Percentiles rank a stretch among this genome's conserved stretches.
Evolutionary conservation across 495 filamentous ascomycete genomes (phyloP).

Genomic region (Hypoxylon intermedium): DNA sequence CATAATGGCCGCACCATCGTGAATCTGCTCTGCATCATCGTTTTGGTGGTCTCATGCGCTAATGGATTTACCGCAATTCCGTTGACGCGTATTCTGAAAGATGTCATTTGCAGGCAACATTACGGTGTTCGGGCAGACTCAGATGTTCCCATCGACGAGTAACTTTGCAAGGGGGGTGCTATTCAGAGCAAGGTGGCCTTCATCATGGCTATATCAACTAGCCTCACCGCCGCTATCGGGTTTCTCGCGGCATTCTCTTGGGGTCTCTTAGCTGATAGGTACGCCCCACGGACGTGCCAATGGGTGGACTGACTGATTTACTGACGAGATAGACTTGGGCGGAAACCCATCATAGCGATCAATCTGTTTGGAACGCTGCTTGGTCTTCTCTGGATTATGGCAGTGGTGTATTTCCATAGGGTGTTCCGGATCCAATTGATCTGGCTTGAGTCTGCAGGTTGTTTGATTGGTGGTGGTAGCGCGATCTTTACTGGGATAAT

Average conservation of each 20-base stretch:
- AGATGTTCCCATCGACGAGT: constrained; percentile 42
- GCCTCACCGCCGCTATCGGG: constrained; percentile 27
- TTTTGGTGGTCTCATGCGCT: constrained; percentile 16
- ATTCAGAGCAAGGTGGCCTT: constrained; percentile 46
- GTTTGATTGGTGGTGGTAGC: constrained; percentile 62
- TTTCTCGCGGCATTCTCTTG: constrained; percentile 39
- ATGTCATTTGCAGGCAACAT: constrained; percentile 46
- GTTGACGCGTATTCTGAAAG: constrained; percentile 35
- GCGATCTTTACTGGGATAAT: constrained; percentile 59
- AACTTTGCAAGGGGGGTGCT: constrained; percentile 42
- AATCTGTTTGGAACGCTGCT: constrained; percentile 45
- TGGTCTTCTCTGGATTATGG: constrained; percentile 43
- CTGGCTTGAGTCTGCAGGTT: constrained; percentile 60
- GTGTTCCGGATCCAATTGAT: constrained; percentile 57
- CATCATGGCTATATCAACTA: constrained; percentile 37
- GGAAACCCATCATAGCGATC: constrained; percentile 49
- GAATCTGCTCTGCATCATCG: constrained; percentile 29
- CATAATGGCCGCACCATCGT: constrained; percentile 17
- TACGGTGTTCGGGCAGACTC: constrained; percentile 25
- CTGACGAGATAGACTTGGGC: constrained; percentile 53
- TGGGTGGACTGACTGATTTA: constrained; percentile 41
- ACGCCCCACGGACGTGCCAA: not conserved
- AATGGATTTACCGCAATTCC: constrained; percentile 29
- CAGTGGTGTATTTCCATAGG: constrained; percentile 47
- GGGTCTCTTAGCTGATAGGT: constrained; percentile 42